Percentiles rank a stretch among this genome's conserved stretches.
These are phyloP conservation scores for Iberis pinnata DNA, from an alignment of 345 rosid species.

Conservation along the genomic window DNA sequence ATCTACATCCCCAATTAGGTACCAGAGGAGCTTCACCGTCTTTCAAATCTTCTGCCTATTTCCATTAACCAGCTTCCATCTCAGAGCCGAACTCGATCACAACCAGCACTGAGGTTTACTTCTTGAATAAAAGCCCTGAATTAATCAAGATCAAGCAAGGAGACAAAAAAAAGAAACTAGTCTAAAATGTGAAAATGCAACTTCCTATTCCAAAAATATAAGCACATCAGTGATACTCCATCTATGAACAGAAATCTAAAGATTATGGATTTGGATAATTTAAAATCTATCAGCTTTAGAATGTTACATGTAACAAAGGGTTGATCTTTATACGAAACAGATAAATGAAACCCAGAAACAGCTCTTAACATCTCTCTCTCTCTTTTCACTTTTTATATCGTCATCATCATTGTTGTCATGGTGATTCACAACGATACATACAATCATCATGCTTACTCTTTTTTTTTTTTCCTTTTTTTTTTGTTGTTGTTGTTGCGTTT, in stretches of 20 bases:
- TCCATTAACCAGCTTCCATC: too few relatives aligned
- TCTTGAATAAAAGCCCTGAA: background rate
- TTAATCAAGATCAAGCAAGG: background rate
- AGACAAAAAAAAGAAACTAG: background rate
- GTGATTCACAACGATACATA: constrained; percentile 1
- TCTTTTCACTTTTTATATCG: background rate
- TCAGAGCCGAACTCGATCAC: too few relatives aligned
- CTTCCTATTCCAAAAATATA: background rate
- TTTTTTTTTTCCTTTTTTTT: background rate
- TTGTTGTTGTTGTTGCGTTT: background rate
- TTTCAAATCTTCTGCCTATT: background rate
- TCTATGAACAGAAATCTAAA: too few relatives aligned
- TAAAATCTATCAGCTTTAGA: too few relatives aligned
- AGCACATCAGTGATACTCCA: too few relatives aligned
- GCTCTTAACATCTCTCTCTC: constrained; percentile 18
- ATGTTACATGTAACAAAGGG: too few relatives aligned
- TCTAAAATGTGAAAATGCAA: too few relatives aligned
- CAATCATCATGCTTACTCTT: constrained; percentile 17
- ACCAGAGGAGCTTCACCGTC: background rate
- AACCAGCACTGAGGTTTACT: background rate
- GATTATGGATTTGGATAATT: too few relatives aligned
- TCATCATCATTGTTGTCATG: constrained; percentile 10
- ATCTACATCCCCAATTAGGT: background rate
- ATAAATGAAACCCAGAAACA: constrained; percentile 11
- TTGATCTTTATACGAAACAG: too few relatives aligned